Percentiles rank a stretch among this genome's conserved stretches.
These are phyloP conservation scores for Russula earlei DNA, from an alignment of 768 basidiomycete genomes.

Conservation along the genomic window DNA sequence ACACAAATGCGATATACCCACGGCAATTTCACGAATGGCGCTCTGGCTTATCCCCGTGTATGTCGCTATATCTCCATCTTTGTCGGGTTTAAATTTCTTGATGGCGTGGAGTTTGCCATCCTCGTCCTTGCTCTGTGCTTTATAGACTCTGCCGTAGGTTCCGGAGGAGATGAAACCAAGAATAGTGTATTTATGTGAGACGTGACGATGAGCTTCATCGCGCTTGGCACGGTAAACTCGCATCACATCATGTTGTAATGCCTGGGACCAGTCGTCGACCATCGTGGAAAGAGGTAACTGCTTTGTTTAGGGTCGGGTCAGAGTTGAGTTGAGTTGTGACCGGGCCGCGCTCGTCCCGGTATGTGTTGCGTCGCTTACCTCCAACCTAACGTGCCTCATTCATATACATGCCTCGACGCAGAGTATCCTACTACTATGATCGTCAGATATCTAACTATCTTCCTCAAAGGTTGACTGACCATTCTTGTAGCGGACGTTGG, in stretches of 20 bases:
- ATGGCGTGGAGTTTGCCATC: constrained; percentile 79
- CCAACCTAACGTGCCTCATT: neutral
- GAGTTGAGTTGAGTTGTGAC: neutral
- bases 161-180: constrained; percentile 97
- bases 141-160: constrained; percentile 98
- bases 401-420: constrained; percentile 50
- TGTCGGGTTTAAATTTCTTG: constrained; percentile 99
- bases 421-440: constrained; percentile 78
- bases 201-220: constrained; percentile 56
- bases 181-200: constrained; percentile 79
- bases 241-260: constrained; percentile 60
- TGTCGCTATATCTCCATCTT: constrained; percentile 91
- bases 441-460: constrained; percentile 30
- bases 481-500: constrained; percentile 52
- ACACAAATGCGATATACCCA: constrained; percentile 32
- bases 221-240: constrained; percentile 71
- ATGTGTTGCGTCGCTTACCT: neutral
- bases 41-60: constrained; percentile 98
- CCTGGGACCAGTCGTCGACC: constrained; percentile 19
- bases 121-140: constrained; percentile 71
- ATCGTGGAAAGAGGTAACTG: constrained; percentile 2
- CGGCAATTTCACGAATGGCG: constrained; percentile 93
- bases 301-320: neutral
- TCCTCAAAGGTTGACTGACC: neutral
- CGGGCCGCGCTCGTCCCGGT: neutral